Evolutionary conservation across 2,329 filamentous ascomycete species (phyloP).

Genomic region (Diaporthe helianthi): DNA sequence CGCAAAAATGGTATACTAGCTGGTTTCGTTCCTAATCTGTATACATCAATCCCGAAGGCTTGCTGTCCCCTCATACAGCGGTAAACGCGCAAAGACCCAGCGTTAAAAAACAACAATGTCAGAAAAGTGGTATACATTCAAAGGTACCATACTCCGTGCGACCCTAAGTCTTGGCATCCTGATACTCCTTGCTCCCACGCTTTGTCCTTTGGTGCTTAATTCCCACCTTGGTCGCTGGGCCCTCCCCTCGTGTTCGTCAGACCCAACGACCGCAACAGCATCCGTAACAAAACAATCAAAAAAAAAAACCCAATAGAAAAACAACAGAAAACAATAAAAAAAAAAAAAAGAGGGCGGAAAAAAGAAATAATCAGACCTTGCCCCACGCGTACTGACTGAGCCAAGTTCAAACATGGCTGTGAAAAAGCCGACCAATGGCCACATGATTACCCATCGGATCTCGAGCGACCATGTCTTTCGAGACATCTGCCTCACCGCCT

Average conservation of each 20-base stretch:
- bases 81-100: no score
- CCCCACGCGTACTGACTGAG: neutral
- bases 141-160: slow-evolving; percentile 11
- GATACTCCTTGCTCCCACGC: slow-evolving; percentile 21
- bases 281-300: neutral
- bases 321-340: no score
- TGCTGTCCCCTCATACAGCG: no score
- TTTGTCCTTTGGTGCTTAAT: slow-evolving; percentile 4
- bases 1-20: slow-evolving; percentile 12
- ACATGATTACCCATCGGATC: no score
- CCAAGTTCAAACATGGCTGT: neutral
- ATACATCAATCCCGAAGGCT: no score
- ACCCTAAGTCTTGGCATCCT: slow-evolving; percentile 18
- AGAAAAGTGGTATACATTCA: neutral
- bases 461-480: no score
- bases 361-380: neutral
- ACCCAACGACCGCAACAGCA: neutral
- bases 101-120: no score
- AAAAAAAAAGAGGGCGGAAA: no score
- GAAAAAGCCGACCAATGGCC: neutral
- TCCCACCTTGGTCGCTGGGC: slow-evolving; percentile 7
- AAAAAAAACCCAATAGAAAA: no score
- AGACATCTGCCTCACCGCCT: slow-evolving; percentile 39
- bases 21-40: no score
- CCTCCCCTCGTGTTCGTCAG: neutral